Percentiles rank a stretch among this genome's conserved stretches.
These are phyloP conservation scores for Globisporangium okanoganense DNA, from an alignment of 352 stramenopile species.

Conservation along the genomic window DNA sequence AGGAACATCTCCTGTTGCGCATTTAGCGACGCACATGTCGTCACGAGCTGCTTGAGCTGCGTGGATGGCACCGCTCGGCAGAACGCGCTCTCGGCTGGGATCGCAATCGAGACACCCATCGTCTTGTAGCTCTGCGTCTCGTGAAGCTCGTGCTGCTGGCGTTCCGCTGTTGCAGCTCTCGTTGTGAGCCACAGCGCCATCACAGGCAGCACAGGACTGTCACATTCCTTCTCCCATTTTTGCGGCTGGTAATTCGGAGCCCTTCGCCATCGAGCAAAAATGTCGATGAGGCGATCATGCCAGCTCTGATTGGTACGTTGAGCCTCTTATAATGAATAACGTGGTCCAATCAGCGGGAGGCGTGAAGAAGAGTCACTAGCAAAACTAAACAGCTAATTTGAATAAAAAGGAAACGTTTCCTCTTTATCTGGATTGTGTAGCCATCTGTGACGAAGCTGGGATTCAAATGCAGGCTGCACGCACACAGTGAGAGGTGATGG, in stretches of 20 bases:
- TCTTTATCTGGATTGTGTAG: too few relatives aligned
- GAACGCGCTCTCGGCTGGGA: slow-evolving; percentile 8
- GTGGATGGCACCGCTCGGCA: neutral
- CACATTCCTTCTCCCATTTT: neutral
- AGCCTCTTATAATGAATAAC: too few relatives aligned
- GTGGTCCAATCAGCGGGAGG: neutral
- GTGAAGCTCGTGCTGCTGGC: neutral
- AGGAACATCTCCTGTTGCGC: slow-evolving; percentile 11
- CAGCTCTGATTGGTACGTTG: neutral
- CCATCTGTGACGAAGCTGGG: too few relatives aligned
- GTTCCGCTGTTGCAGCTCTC: neutral
- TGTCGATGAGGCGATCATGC: neutral
- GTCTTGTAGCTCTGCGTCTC: neutral
- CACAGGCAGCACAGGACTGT: neutral
- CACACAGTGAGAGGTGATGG: too few relatives aligned
- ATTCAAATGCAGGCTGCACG: too few relatives aligned
- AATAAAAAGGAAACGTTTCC: too few relatives aligned
- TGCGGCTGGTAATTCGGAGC: neutral
- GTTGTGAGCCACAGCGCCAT: slow-evolving; percentile 7
- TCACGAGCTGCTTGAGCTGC: neutral
- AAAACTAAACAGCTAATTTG: neutral
- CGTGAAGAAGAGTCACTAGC: neutral
- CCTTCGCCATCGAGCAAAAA: neutral
- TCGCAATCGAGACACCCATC: slow-evolving; percentile 10
- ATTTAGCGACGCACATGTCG: neutral